Conservation (phyloP, 2,329 filamentous ascomycete species). For the Trichoderma afroharzianum region DNA sequence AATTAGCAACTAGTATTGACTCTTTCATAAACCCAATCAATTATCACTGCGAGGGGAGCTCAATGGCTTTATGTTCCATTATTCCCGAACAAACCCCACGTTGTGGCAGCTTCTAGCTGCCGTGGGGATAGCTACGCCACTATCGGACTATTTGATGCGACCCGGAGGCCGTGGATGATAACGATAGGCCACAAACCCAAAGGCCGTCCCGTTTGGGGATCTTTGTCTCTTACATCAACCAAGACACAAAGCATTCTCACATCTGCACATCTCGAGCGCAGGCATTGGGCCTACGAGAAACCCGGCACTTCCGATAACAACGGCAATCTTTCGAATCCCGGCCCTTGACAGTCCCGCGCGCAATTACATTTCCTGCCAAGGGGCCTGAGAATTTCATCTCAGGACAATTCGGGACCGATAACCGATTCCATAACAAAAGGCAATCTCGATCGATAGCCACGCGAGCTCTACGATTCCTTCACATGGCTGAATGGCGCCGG, state of each 20-base stretch:
- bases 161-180: background rate
- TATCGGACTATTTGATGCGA: background rate
- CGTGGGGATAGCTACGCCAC: constrained; percentile 11
- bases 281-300: background rate
- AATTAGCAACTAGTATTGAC: background rate
- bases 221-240: background rate
- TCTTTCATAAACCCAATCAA: background rate
- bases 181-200: constrained; percentile 1
- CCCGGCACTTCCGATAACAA: background rate
- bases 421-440: background rate
- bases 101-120: constrained; percentile 8
- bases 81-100: constrained; percentile 7
- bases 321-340: background rate
- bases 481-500: constrained; percentile 36
- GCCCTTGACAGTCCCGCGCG: background rate
- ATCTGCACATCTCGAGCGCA: background rate
- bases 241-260: background rate
- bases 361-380: background rate
- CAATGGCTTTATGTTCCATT: background rate
- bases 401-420: background rate
- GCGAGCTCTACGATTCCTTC: constrained; percentile 10
- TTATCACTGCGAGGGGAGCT: background rate
- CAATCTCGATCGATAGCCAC: background rate
- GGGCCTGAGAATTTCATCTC: background rate
- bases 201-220: background rate